These are phyloP conservation scores for Clonostachys rhizophaga DNA, from an alignment of 2,329 filamentous ascomycete genomes.

Conservation along the genomic window DNA sequence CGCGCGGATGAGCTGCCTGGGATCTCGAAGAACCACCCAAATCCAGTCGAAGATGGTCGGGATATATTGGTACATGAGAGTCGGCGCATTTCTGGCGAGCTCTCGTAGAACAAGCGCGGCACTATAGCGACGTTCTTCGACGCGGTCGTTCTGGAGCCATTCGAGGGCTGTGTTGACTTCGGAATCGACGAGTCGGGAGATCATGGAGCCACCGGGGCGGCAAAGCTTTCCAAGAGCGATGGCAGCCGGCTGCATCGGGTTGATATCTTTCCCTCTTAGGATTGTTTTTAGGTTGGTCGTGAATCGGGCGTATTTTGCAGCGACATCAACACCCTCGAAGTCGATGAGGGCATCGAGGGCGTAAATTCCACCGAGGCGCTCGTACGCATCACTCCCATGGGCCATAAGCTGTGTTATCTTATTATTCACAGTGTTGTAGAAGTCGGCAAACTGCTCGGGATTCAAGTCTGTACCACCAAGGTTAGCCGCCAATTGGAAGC, in stretches of 20 bases:
- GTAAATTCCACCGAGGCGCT: conserved; percentile 87
- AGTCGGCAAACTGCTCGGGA: conserved; percentile 67
- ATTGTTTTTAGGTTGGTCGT: conserved; percentile 85
- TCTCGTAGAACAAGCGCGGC: conserved; percentile 89
- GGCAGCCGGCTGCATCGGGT: conserved; percentile 86
- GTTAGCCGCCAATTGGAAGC: background rate
- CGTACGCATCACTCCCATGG: conserved; percentile 79
- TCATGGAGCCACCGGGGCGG: conserved; percentile 86
- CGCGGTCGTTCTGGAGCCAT: conserved; percentile 91
- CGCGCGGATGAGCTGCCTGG: conserved; percentile 84
- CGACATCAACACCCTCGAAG: conserved; percentile 91
- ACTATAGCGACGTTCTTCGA: conserved; percentile 90
- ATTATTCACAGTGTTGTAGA: conserved; percentile 53
- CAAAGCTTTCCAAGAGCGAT: conserved; percentile 86
- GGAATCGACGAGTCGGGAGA: conserved; percentile 92
- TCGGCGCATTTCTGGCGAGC: conserved; percentile 87
- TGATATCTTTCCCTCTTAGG: conserved; percentile 84
- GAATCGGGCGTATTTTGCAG: conserved; percentile 91
- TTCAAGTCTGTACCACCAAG: conserved; percentile 56
- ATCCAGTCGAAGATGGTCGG: conserved; percentile 94
- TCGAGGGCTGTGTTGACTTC: conserved; percentile 95
- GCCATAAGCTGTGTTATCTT: conserved; percentile 65
- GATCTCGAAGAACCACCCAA: conserved; percentile 89
- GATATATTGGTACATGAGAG: conserved; percentile 92
- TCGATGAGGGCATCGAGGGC: conserved; percentile 91